Evolutionary conservation across 2,329 filamentous ascomycete genomes (phyloP).

Genomic region (Mariannaea elegans): DNA sequence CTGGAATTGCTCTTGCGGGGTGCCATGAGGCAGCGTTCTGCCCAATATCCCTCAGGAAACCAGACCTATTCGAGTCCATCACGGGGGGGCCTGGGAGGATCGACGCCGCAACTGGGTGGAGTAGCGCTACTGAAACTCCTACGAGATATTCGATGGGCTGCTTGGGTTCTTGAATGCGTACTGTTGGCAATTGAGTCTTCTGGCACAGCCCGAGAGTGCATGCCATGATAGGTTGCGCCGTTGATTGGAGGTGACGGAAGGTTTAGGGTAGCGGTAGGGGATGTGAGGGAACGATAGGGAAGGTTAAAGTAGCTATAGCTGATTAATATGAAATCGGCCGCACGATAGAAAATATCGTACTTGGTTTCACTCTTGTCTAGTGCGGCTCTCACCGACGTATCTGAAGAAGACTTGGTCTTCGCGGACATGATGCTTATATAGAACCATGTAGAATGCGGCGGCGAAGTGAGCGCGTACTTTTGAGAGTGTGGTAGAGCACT

Average conservation of each 20-base stretch:
- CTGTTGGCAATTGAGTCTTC: conserved; percentile 15
- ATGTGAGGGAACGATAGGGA: conserved; percentile 25
- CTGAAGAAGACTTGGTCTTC: conserved; percentile 22
- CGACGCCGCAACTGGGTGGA: conserved; percentile 46
- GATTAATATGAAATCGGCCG: not conserved
- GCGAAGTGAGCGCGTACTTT: too few relatives aligned
- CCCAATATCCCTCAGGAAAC: conserved; percentile 71
- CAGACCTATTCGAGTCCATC: conserved; percentile 69
- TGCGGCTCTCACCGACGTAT: conserved; percentile 13
- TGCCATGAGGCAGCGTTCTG: conserved; percentile 57
- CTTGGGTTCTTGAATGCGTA: not conserved
- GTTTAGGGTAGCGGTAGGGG: conserved; percentile 26
- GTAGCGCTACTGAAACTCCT: not conserved
- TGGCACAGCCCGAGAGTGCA: conserved; percentile 15
- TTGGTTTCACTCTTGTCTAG: conserved; percentile 32
- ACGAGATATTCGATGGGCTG: conserved; percentile 9
- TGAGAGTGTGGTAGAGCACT: too few relatives aligned
- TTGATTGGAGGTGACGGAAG: conserved; percentile 2
- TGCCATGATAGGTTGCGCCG: not conserved
- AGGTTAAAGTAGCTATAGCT: conserved; percentile 46
- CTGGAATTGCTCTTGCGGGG: conserved; percentile 45
- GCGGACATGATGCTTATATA: conserved; percentile 29
- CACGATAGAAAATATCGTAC: conserved; percentile 14
- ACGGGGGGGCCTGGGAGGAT: conserved; percentile 64
- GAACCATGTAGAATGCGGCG: not conserved